Conservation (phyloP, 2,329 filamentous ascomycete genomes). For the Aspergillus brasiliensis region DNA sequence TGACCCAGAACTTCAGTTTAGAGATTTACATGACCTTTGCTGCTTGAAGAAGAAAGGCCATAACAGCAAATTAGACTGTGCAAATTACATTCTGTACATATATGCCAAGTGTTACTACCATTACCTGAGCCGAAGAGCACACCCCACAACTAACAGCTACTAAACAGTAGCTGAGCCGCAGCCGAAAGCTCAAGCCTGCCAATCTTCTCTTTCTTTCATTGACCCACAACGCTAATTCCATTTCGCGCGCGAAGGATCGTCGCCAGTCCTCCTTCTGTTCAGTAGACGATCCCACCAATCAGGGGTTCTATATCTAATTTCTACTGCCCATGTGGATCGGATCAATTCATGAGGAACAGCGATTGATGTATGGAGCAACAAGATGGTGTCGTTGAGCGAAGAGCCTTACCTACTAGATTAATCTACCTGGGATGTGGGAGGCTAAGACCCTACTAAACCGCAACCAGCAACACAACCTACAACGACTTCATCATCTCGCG, state of each 20-base stretch:
- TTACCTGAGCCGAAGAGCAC: no score
- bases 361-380: no score
- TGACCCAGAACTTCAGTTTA: no score
- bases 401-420: not conserved
- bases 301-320: not conserved
- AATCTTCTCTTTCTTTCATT: no score
- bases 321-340: not conserved
- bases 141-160: no score
- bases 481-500: not conserved
- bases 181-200: no score
- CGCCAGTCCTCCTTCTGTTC: not conserved
- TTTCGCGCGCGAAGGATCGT: not conserved
- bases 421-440: not conserved
- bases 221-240: not conserved
- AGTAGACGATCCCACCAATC: not conserved
- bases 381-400: not conserved
- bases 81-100: no score
- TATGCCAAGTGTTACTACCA: no score
- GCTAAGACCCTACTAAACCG: not conserved
- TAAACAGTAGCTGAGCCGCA: no score
- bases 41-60: no score
- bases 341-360: not conserved
- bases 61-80: no score
- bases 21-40: no score
- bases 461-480: not conserved